Evolutionary conservation across 139 green algal species (phyloP).

Genomic region (Trebouxia sp.): DNA sequence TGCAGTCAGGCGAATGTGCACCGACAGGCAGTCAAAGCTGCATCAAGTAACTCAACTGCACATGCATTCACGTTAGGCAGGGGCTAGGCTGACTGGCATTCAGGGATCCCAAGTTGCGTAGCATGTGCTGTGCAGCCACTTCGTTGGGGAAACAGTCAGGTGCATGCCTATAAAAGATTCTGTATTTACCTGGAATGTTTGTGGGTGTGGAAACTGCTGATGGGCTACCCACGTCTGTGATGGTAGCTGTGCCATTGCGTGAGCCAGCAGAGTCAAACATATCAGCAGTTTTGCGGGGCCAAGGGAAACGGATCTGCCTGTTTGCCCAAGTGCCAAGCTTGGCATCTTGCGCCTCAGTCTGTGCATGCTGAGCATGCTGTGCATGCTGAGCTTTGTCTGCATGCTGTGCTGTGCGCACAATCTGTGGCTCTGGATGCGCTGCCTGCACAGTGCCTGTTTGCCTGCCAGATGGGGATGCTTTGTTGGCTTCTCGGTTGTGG

Average conservation of each 20-base stretch:
- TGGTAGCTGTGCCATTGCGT: not conserved
- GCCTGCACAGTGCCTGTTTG: constrained; percentile 8
- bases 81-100: no score
- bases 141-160: no score
- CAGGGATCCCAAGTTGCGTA: no score
- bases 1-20: no score
- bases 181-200: not conserved
- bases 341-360: not conserved
- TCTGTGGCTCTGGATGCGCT: not conserved
- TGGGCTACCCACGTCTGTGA: constrained; percentile 10
- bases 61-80: no score
- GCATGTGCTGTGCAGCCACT: no score
- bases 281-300: not conserved
- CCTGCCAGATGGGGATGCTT: not conserved
- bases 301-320: constrained; percentile 9
- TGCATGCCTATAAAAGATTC: no score
- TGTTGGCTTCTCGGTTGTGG: not conserved
- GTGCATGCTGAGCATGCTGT: not conserved
- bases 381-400: not conserved
- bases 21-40: no score
- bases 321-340: constrained; percentile 12
- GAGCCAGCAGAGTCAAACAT: constrained; percentile 12
- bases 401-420: not conserved
- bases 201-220: constrained; percentile 1
- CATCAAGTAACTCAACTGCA: no score